phyloP scores from a whole-genome alignment of 2,329 filamentous ascomycete species.

The Ceratocystiopsis brevicomis region DNA sequence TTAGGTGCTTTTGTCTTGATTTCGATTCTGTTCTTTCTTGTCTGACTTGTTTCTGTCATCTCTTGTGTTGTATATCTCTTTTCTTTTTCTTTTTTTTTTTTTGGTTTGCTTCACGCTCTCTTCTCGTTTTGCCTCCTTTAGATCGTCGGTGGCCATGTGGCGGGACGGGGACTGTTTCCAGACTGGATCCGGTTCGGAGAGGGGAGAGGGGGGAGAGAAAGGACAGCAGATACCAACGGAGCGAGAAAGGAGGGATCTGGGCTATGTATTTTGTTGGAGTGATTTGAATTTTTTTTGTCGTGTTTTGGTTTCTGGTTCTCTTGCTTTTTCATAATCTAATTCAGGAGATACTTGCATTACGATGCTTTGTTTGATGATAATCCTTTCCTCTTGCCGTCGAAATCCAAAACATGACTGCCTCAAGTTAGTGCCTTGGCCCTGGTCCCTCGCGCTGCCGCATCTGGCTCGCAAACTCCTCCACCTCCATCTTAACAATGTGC shows the following conservation, averaged over 20 bases:
- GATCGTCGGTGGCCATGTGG: too few species aligned
- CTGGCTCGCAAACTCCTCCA: conserved; percentile 55
- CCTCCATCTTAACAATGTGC: conserved; percentile 72
- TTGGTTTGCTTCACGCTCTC: neutral
- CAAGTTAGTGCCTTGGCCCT: too few species aligned
- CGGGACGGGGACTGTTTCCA: too few species aligned
- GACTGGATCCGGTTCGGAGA: too few species aligned
- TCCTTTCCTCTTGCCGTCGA: too few species aligned
- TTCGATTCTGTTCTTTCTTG: neutral
- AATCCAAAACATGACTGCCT: neutral
- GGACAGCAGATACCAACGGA: neutral
- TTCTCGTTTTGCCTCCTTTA: neutral
- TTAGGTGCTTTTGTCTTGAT: conserved; percentile 13
- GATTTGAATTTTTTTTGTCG: neutral
- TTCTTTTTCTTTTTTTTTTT: neutral
- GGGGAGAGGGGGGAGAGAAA: too few species aligned
- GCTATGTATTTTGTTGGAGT: neutral
- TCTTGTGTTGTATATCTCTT: neutral
- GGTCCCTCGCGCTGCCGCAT: too few species aligned
- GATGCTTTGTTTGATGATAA: neutral
- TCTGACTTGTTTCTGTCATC: neutral
- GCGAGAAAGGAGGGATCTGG: neutral
- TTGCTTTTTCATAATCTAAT: neutral
- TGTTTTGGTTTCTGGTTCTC: neutral
- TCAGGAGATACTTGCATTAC: neutral